Conservation (phyloP, 2,329 filamentous ascomycete genomes). For the Xylaria sp. region DNA sequence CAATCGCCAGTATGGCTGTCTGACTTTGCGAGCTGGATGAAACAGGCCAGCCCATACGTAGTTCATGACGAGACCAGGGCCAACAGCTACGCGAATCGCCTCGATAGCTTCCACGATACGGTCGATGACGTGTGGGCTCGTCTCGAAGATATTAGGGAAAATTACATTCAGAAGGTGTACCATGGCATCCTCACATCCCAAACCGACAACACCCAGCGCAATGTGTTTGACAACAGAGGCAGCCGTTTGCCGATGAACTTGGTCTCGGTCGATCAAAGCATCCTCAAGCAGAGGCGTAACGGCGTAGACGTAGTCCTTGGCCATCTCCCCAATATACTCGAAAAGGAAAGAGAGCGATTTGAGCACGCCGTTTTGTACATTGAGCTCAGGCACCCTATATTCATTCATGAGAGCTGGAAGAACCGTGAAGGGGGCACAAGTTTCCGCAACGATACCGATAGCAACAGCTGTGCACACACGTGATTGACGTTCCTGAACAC, state of each 20-base stretch:
- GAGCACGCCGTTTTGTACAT: conserved; percentile 97
- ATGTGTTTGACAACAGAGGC: conserved; percentile 98
- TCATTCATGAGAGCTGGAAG: conserved; percentile 99
- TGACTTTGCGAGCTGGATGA: conserved; percentile 93
- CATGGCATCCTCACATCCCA: conserved; percentile 98
- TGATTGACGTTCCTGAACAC: conserved; percentile 96
- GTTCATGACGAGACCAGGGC: conserved; percentile 91
- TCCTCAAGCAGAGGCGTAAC: conserved; percentile 96
- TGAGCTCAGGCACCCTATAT: conserved; percentile 96
- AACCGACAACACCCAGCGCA: conserved; percentile 92
- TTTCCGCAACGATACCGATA: conserved; percentile 98
- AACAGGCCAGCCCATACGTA: conserved; percentile 98
- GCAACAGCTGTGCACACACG: conserved; percentile 98
- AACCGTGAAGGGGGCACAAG: conserved; percentile 96
- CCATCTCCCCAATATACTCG: conserved; percentile 99
- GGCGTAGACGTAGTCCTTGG: conserved; percentile 98
- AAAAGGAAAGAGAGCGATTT: conserved; percentile 97
- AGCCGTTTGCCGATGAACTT: conserved; percentile 96
- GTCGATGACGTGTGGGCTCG: conserved; percentile 97
- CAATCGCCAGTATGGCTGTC: conserved; percentile 92
- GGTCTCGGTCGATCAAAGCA: conserved; percentile 95
- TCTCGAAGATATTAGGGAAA: conserved; percentile 97
- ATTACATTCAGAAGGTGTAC: conserved; percentile 94
- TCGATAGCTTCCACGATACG: conserved; percentile 97
- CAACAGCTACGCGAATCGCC: conserved; percentile 90